Evolutionary conservation across 169 alveolate species (phyloP), one percentile per base, ranked within the genome.

Genomic region (Plasmodium knowlesi): DNA sequence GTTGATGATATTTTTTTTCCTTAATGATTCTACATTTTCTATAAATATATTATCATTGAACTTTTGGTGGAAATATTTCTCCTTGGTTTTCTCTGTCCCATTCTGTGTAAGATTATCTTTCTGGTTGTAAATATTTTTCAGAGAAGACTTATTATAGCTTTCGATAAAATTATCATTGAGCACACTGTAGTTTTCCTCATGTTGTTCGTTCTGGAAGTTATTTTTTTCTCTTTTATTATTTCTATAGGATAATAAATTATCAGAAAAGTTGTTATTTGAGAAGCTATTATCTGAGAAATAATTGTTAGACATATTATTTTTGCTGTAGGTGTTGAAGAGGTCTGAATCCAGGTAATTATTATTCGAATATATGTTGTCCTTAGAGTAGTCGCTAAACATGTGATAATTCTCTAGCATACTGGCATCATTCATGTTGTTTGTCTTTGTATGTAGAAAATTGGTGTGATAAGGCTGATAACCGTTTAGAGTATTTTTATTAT

Each of bases 1-100:
- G 53, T 72, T 91, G 37, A 91, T 82, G 16, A 91, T 82, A 91
- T 91, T 74, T 72, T 82, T 80, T 91, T 91, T 91, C 37, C 92
- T 43, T 12, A 91, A 82, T n/a, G 95, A 91, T 81, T 91, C 95
- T 14, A 91, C 95, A 91, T 91, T 91, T 43, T 91, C 95, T 57
- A 91, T 82, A 82, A 41, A 91, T 78, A 91, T 91, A 82, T 72
- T 91, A 79, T 81, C 92, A 71, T 91, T 61, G 74, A 91, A 91
- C 28, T 71, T 80, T 46, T 82, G 80, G n/a, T 80, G 95, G 25
- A 91, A 91, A 82, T 91, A 91, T 91, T 91, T 91, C 67, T 91
- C 67, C 25, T 78, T 82, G 2, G 50, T 46, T 91, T 91, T 82
- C 25, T 91, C 73, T 4, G 53, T 67, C n/a, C 73, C 28, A 54